Base-by-base conservation (phyloP, 495 filamentous ascomycete species). In the Penicillium argentinense region DNA sequence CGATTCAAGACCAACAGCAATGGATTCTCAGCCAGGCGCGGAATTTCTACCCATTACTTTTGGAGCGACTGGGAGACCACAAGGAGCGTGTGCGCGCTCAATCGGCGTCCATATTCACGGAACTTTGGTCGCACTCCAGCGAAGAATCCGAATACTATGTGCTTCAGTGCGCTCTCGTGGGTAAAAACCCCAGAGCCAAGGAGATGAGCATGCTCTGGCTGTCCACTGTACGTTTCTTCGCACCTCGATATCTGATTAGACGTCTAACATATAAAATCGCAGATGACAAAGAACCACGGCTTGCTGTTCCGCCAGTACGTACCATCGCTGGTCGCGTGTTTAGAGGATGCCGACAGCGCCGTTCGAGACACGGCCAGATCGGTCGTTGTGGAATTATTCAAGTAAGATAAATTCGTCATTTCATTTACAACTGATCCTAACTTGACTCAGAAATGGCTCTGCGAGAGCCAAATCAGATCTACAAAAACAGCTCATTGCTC, bases 301-400 rank as follows among this genome's bases (percentile, higher is more conserved):
- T 69, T 97, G 52, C 80, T 83, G 38, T 95, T 97, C 68, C 83
- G 88, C 36, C 69, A 74, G 54, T 95, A 91, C 66, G 89, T 95
- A 1, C 85, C 89, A 3, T 79, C 75, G 7, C 69, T 97, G 39
- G 91, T 97, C 60, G 83, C 88, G 36, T 77, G 89, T 49, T 71
- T 97, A 19, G 92, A 97, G 64, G 89, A 96, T 66, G 85, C 91
- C 6, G 93, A 96, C 62, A 83, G 83, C 39, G 80, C 78, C 57
- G 90, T 97, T 37, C 80, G 92, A 63, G 89, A 96, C 48, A 76
- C 79, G 24, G 88, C 92, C 21, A 95, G 95, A 68, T 68, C 72
- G 16, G 83, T 86, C 2, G 81, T 95, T 29, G 84, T 96, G 29
- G 87, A 91, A 46, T 74, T 97, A 16, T 97, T 97, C 62, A 75